Percentiles rank a stretch among this genome's conserved stretches.
Evolutionary conservation across 257 asterid species (phyloP).

Genomic region (Craterostigma plantagineum): DNA sequence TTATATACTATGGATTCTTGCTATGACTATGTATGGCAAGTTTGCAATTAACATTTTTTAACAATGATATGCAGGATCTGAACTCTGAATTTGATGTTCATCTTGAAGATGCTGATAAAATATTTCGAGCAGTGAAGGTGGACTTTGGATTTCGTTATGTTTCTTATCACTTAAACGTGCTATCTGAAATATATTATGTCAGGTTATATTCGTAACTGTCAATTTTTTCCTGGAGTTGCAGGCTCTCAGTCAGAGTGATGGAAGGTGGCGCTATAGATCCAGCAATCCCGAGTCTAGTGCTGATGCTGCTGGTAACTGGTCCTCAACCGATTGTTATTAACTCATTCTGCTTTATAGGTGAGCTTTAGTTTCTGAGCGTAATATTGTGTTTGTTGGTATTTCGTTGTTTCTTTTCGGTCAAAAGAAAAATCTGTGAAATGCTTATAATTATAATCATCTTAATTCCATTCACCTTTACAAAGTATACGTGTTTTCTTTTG

Average conservation of each 20-base stretch:
- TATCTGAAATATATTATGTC: slow-evolving; percentile 4
- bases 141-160: slow-evolving; percentile 8
- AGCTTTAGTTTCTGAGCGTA: no score
- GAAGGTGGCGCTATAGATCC: slow-evolving; percentile 86
- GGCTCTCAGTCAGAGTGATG: slow-evolving; percentile 99
- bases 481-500: slow-evolving; percentile 5
- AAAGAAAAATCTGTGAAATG: no score
- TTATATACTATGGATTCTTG: not conserved
- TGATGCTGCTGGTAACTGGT: slow-evolving; percentile 65
- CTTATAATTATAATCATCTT: not conserved
- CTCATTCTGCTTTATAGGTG: no score
- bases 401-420: no score
- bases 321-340: no score
- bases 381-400: no score
- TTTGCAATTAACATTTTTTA: no score
- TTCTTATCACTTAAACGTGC: slow-evolving; percentile 4
- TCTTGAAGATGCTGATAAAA: slow-evolving; percentile 50
- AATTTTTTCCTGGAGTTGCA: slow-evolving; percentile 14
- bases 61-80: slow-evolving; percentile 41
- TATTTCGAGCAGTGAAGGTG: slow-evolving; percentile 71
- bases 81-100: slow-evolving; percentile 40
- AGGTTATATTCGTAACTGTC: slow-evolving; percentile 7
- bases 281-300: slow-evolving; percentile 72
- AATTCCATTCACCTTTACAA: not conserved
- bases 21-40: no score